Evolutionary conservation across 768 basidiomycete genomes (phyloP).

Genomic region (Tylopilus sp.): DNA sequence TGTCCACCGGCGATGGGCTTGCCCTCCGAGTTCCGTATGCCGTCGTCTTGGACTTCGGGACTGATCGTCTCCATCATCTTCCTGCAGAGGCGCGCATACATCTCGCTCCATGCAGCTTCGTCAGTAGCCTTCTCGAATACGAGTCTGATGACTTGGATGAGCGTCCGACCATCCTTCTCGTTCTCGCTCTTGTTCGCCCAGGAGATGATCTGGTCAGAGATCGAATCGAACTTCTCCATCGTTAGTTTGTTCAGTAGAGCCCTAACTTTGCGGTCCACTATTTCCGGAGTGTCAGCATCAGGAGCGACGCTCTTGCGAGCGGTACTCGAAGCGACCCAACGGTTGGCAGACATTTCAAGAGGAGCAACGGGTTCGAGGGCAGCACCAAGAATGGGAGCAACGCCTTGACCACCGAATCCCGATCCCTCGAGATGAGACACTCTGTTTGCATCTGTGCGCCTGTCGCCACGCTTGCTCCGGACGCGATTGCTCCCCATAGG

Average conservation of each 20-base stretch:
- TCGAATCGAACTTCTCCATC: slow-evolving; percentile 94
- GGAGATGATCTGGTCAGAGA: slow-evolving; percentile 89
- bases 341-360: slow-evolving; percentile 73
- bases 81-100: slow-evolving; percentile 94
- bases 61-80: slow-evolving; percentile 96
- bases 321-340: slow-evolving; percentile 60
- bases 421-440: slow-evolving; percentile 33
- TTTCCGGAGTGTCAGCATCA: slow-evolving; percentile 71
- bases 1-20: slow-evolving; percentile 91
- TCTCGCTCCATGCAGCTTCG: slow-evolving; percentile 93
- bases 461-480: slow-evolving; percentile 82
- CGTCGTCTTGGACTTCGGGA: slow-evolving; percentile 82
- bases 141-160: slow-evolving; percentile 93
- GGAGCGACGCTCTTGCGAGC: slow-evolving; percentile 40
- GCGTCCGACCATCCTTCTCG: slow-evolving; percentile 89
- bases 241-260: slow-evolving; percentile 91
- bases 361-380: slow-evolving; percentile 70
- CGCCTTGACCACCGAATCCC: slow-evolving; percentile 29
- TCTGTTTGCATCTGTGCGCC: slow-evolving; percentile 59
- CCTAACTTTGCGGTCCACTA: slow-evolving; percentile 93
- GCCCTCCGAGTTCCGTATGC: slow-evolving; percentile 76
- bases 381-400: slow-evolving; percentile 26
- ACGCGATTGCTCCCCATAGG: slow-evolving; percentile 55
- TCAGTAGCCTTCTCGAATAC: slow-evolving; percentile 98
- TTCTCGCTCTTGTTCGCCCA: slow-evolving; percentile 94